These are phyloP conservation scores for Bimuria novae-zelandiae DNA, from an alignment of 2,329 filamentous ascomycete species.

Conservation along the genomic window DNA sequence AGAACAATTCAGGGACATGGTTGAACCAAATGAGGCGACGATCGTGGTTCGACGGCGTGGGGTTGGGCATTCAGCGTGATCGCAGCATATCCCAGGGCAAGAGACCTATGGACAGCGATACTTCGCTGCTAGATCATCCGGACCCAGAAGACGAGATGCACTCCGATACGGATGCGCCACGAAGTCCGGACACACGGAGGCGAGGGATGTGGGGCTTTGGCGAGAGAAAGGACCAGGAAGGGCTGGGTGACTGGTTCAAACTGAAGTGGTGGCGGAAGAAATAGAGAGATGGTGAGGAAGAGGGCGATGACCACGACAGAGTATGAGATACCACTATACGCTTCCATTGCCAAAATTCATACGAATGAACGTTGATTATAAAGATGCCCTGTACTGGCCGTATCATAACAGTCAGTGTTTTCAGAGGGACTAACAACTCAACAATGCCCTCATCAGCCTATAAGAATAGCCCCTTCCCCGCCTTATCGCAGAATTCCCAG, in stretches of 20 bases:
- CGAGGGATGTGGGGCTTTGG: slow-evolving; percentile 34
- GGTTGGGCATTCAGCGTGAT: slow-evolving; percentile 21
- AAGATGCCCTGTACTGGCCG: too few relatives aligned
- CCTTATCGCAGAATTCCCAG: too few relatives aligned
- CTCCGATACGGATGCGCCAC: slow-evolving; percentile 32
- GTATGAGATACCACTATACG: slow-evolving; percentile 7
- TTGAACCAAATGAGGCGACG: slow-evolving; percentile 41
- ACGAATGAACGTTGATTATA: not conserved
- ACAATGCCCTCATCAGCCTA: too few relatives aligned
- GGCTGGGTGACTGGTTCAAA: slow-evolving; percentile 43
- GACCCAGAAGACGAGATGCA: slow-evolving; percentile 36
- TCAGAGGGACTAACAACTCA: too few relatives aligned
- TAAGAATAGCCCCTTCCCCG: too few relatives aligned
- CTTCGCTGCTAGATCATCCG: slow-evolving; percentile 32
- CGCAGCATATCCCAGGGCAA: slow-evolving; percentile 38
- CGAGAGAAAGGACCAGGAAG: slow-evolving; percentile 28
- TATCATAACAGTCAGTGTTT: not conserved
- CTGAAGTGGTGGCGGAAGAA: slow-evolving; percentile 46
- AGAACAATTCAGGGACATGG: slow-evolving; percentile 37
- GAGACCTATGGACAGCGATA: slow-evolving; percentile 26
- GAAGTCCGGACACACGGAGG: slow-evolving; percentile 18
- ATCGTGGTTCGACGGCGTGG: slow-evolving; percentile 42
- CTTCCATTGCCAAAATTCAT: not conserved
- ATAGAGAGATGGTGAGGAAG: slow-evolving; percentile 35
- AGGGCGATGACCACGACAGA: slow-evolving; percentile 5